Percentiles rank a stretch among this genome's conserved stretches.
phyloP scores from a whole-genome alignment of 140 eudicot genomes.

The Ambrosia hybrid region DNA sequence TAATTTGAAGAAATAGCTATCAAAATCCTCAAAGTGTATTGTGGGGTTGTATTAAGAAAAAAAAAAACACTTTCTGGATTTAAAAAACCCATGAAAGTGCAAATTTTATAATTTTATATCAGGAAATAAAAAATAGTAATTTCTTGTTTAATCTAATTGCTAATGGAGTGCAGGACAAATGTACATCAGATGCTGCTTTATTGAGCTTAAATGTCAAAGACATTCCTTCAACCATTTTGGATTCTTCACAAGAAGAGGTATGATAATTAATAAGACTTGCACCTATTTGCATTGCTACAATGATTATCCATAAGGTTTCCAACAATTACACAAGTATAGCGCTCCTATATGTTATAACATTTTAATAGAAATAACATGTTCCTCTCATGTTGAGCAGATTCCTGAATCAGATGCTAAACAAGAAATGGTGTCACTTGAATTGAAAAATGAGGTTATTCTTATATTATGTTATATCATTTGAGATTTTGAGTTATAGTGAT shows the following conservation, averaged over 20 bases:
- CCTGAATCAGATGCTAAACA: background rate
- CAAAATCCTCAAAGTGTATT: background rate
- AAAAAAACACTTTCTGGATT: too few relatives aligned
- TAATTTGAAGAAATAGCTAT: too few relatives aligned
- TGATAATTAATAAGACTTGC: background rate
- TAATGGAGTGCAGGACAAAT: conserved; percentile 33
- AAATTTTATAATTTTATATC: too few relatives aligned
- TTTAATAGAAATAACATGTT: background rate
- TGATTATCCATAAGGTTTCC: background rate
- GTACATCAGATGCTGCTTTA: conserved; percentile 23
- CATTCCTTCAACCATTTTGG: conserved; percentile 13
- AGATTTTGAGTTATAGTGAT: background rate
- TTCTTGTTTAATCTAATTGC: background rate
- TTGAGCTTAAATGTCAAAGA: conserved; percentile 15
- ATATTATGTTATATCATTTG: background rate
- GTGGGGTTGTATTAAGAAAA: conserved; percentile 1
- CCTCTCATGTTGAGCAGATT: conserved; percentile 27
- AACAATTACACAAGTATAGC: too few relatives aligned
- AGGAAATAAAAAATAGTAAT: background rate
- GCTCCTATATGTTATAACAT: too few relatives aligned
- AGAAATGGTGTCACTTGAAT: conserved; percentile 20
- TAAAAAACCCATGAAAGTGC: background rate
- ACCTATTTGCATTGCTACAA: background rate
- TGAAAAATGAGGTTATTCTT: conserved; percentile 25
- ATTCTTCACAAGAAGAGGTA: conserved; percentile 23